Percentiles rank a stretch among this genome's conserved stretches.
phyloP scores from a whole-genome alignment of 2,329 filamentous ascomycete genomes.

The Neopestalotiopsis rosae region DNA sequence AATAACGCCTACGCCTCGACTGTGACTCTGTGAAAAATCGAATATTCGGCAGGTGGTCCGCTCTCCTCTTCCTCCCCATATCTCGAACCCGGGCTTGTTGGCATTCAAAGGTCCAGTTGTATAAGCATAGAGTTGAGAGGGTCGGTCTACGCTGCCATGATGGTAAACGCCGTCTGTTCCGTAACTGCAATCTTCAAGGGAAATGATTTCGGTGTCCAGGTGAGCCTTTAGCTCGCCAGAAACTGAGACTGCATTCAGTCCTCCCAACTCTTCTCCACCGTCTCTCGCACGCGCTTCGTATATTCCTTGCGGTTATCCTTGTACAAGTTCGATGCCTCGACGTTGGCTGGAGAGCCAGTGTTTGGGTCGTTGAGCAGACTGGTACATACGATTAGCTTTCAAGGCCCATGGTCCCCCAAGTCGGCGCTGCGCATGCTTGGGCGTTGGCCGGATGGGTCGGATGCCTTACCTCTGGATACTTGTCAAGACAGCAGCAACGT shows the following conservation, averaged over 20 bases:
- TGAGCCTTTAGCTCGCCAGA: not conserved
- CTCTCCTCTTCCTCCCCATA: not conserved
- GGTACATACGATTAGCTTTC: not conserved
- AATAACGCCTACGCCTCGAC: conserved; percentile 1
- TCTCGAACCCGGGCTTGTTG: not conserved
- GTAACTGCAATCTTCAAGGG: not conserved
- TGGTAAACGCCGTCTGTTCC: not conserved
- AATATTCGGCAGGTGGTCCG: not conserved
- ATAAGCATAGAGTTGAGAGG: not conserved
- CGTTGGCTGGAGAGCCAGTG: conserved; percentile 96
- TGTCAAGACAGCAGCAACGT: conserved; percentile 94
- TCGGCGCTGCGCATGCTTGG: not conserved
- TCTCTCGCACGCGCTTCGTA: conserved; percentile 91
- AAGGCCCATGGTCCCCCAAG: not conserved
- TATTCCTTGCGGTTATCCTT: conserved; percentile 98
- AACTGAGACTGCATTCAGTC: conserved; percentile 57
- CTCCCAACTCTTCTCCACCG: conserved; percentile 99
- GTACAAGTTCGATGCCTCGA: conserved; percentile 97
- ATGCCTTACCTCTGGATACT: conserved; percentile 86
- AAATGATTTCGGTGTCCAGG: not conserved
- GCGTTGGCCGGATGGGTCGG: not conserved
- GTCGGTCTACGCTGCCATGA: not conserved
- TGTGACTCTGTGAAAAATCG: not conserved
- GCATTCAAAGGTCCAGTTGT: not conserved
- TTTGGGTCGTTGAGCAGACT: conserved; percentile 98